Base-by-base conservation (phyloP, 140 eudicot species). In the Eryngium alpinum region DNA sequence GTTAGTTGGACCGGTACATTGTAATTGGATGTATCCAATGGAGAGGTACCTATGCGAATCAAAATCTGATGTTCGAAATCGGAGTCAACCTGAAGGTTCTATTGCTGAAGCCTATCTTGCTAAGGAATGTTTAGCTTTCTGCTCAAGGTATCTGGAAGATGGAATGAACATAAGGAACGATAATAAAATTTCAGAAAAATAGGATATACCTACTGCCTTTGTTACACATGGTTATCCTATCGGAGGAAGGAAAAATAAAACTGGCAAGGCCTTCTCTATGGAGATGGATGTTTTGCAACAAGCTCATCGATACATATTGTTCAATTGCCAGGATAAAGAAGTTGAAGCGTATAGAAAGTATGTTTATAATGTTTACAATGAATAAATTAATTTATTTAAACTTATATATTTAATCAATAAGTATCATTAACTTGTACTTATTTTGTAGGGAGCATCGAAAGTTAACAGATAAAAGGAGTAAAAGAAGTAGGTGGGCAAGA, bases 251-350 rank as follows among this genome's bases (percentile, higher is more conserved):
- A 21, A 65, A 43, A 44, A 28, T 0, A 29, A 31, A 50, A 9
- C 31, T 14, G 13, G 49, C 11, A 70, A 34, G 49, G 44, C 63
- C 10, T 19, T 15, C n/a, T 12, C 24, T 21, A 22, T 73, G 24
- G 46, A 43, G 5, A 12, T 9, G 1, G 28, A 19, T 7, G 19
- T 22, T 25, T 34, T 22, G 14, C 73, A 33, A n/a, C 57, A 53
- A 18, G 63, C 84, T 10, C 75, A 81, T 29, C 84, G 57, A 14
- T 81, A 81, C 57, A 79, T 81, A 29, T 49, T 81, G n/a, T 72
- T 57, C 25, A 81, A 72, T n/a, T 63, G 77, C 60, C 80, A 27
- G 10, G 71, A 63, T 12, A 63, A 81, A 5, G 74, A 57, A 38
- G 74, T 72, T 34, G 59, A 50, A 13, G 17, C n/a, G 14, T 81